phyloP scores from a whole-genome alignment of 352 stramenopile species.

The Phytophthora pisi region DNA sequence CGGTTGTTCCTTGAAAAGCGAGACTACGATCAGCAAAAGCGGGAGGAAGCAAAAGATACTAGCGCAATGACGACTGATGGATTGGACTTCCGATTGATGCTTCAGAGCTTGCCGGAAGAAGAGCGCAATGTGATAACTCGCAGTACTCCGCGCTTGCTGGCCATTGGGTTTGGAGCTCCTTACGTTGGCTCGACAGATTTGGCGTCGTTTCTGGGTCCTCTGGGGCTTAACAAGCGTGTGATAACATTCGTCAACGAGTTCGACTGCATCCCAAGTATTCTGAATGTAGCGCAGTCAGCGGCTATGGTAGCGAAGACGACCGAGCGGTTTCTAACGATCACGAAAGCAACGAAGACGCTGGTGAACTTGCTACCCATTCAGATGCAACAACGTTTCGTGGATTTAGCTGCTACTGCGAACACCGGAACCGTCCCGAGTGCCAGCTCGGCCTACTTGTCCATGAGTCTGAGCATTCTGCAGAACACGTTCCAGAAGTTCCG shows the following conservation, averaged over 20 bases:
- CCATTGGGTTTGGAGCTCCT: conserved; percentile 79
- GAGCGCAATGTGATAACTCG: conserved; percentile 31
- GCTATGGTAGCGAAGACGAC: conserved; percentile 82
- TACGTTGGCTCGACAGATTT: conserved; percentile 67
- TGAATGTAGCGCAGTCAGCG: conserved; percentile 82
- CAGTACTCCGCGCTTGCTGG: conserved; percentile 57
- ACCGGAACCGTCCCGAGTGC: conserved; percentile 38
- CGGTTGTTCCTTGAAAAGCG: conserved; percentile 63
- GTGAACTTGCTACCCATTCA: conserved; percentile 72
- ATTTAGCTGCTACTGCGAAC: conserved; percentile 36
- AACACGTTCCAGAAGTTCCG: conserved; percentile 85
- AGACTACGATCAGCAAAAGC: conserved; percentile 62
- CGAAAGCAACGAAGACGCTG: conserved; percentile 78
- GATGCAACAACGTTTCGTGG: conserved; percentile 74
- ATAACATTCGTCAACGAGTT: conserved; percentile 88
- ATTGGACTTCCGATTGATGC: conserved; percentile 33
- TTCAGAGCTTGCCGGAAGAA: conserved; percentile 25
- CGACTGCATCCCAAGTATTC: conserved; percentile 85
- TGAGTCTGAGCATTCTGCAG: conserved; percentile 82
- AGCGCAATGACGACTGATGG: conserved; percentile 11
- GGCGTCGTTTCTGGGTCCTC: conserved; percentile 47
- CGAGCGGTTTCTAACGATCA: conserved; percentile 79
- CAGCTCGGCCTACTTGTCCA: conserved; percentile 76
- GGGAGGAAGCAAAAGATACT: conserved; percentile 24
- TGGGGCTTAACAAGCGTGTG: conserved; percentile 59